Evolutionary conservation across 352 stramenopile species (phyloP).

Genomic region (Phytophthora pseudosyringae): DNA sequence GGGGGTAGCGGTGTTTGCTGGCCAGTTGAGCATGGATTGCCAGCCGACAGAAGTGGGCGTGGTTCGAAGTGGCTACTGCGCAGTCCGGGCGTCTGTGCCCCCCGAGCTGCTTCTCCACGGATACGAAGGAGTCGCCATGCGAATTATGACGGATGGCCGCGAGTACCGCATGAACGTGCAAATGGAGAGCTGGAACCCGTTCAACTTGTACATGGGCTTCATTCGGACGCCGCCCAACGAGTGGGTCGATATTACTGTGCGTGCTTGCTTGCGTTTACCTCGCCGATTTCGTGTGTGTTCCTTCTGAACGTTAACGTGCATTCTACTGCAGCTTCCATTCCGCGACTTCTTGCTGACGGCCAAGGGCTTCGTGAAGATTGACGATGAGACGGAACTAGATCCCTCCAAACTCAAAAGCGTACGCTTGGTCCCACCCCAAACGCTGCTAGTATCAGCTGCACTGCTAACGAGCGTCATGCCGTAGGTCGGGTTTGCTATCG

Average conservation of each 20-base stretch:
- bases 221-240: conserved; percentile 80
- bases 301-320: not conserved
- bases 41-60: conserved; percentile 81
- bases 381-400: conserved; percentile 78
- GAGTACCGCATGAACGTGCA: conserved; percentile 88
- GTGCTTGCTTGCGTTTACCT: not conserved
- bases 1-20: conserved; percentile 71
- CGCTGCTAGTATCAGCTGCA: not conserved
- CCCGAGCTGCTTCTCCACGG: conserved; percentile 67
- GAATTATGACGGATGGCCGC: conserved; percentile 86
- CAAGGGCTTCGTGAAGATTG: conserved; percentile 84
- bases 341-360: conserved; percentile 82
- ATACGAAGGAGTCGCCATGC: conserved; percentile 87
- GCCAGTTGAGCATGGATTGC: conserved; percentile 71
- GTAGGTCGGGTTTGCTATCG: conserved; percentile 85
- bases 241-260: conserved; percentile 85
- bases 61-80: conserved; percentile 87
- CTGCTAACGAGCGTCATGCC: conserved; percentile 2
- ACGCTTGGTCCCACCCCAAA: conserved; percentile 9
- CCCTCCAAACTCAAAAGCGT: conserved; percentile 81
- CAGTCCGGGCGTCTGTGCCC: conserved; percentile 68
- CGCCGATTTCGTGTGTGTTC: not conserved
- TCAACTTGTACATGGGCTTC: conserved; percentile 90
- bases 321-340: conserved; percentile 63
- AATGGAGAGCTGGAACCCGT: conserved; percentile 88